Evolutionary conservation across 345 rosid species (phyloP), one percentile per base, ranked within the genome.

Genomic region (Turnera subulata): DNA sequence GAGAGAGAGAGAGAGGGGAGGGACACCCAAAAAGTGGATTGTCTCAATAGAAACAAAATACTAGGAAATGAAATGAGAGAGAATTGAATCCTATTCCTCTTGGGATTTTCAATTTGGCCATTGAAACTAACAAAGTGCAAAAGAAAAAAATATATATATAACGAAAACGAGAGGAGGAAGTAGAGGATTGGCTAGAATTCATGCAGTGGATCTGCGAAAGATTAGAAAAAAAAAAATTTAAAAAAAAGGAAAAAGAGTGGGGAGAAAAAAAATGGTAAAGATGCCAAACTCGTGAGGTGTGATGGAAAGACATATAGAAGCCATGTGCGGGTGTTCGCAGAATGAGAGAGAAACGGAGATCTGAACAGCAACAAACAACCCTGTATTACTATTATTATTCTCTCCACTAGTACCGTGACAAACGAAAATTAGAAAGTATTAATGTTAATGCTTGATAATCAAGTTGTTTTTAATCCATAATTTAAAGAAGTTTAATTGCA

Each of bases 81-180:
- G 54, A 57, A 19, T 10, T 2, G n/a, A 29, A 26, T 40, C 22
- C 17, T 23, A 70, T 71, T 68, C 44, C 61, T 71, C 73, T 80
- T 44, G 81, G 81, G 85, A 84, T 84, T 84, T 66, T 71, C 83
- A 76, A 68, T 65, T 71, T 73, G n/a, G 71, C 33, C 65, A 42
- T 38, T 61, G 72, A 53, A 72, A 66, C 63, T 65, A 69, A 55
- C 56, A 49, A 53, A 32, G n/a, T n/a, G n/a, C n/a, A n/a, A n/a
- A 50, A 39, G 35, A 2, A 17, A 29, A 22, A 15, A 14, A 40
- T 2, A 18, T n/a, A n/a, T n/a, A n/a, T n/a, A n/a, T n/a, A 46
- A 46, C 51, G 17, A 44, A 18, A 7, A 38, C 48, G 35, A 38
- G 38, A 16, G 32, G 0, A 14, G 24, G 38, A 40, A 64, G 32